Evolutionary conservation across 2,329 filamentous ascomycete species (phyloP).

Genomic region (Trichophaea hybrida): DNA sequence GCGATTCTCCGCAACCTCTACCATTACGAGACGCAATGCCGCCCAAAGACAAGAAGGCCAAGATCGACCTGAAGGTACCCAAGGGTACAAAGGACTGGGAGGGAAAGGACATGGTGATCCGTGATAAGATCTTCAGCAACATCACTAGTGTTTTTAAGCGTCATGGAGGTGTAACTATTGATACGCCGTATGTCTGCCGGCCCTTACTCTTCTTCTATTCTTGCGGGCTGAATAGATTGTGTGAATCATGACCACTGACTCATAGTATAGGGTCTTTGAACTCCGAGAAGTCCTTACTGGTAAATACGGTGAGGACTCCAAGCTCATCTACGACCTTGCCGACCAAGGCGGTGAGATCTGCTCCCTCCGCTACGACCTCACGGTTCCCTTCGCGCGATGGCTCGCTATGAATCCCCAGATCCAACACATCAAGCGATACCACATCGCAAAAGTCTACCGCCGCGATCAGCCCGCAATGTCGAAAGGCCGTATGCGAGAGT

Average conservation of each 20-base stretch:
- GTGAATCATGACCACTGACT: conserved; percentile 30
- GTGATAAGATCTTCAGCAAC: conserved; percentile 63
- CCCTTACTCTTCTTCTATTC: background rate
- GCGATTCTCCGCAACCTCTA: background rate
- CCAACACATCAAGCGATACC: conserved; percentile 79
- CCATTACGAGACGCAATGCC: conserved; percentile 9
- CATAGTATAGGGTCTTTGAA: conserved; percentile 52
- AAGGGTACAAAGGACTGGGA: conserved; percentile 86
- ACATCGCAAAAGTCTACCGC: conserved; percentile 84
- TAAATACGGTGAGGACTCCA: conserved; percentile 85
- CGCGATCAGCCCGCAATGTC: conserved; percentile 73
- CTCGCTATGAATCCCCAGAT: conserved; percentile 78
- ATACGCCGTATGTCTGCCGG: conserved; percentile 42
- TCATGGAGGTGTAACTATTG: conserved; percentile 64
- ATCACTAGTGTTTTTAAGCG: conserved; percentile 71
- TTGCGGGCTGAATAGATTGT: background rate
- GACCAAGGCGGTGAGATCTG: conserved; percentile 79
- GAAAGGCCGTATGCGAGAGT: conserved; percentile 86
- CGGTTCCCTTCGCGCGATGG: conserved; percentile 82
- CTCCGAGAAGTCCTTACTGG: conserved; percentile 68
- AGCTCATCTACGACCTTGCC: conserved; percentile 78
- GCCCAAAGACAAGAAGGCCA: conserved; percentile 17
- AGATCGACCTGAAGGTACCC: conserved; percentile 65
- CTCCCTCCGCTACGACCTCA: conserved; percentile 74
- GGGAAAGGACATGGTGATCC: conserved; percentile 62